Conservation (phyloP, 768 basidiomycete genomes). For the Boletus sp. region DNA sequence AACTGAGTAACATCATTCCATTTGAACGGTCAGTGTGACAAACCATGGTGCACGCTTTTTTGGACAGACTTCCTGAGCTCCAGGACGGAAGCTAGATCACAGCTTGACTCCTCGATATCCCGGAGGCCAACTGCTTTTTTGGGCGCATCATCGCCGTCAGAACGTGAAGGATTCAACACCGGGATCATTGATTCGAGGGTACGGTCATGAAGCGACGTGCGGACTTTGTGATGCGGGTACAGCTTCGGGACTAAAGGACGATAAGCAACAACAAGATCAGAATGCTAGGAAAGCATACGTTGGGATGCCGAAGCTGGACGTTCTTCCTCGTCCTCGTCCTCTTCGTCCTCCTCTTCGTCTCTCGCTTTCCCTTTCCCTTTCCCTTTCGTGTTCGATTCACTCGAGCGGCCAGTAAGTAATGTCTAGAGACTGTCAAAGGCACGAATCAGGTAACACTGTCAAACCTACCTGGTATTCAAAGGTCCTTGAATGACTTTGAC, state of each 20-base stretch:
- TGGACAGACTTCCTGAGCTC: constrained; percentile 57
- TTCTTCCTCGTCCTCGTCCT: constrained; percentile 32
- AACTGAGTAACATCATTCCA: neutral
- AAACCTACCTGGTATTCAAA: constrained; percentile 68
- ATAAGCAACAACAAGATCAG: constrained; percentile 3
- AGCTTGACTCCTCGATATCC: constrained; percentile 73
- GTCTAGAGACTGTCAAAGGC: constrained; percentile 41
- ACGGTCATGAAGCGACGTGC: constrained; percentile 82
- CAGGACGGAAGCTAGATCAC: constrained; percentile 72
- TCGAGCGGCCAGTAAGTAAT: constrained; percentile 53
- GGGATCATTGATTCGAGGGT: constrained; percentile 97
- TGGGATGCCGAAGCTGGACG: constrained; percentile 24
- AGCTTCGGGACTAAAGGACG: constrained; percentile 41
- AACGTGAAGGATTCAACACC: constrained; percentile 52
- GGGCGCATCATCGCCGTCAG: constrained; percentile 25
- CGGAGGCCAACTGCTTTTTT: constrained; percentile 32
- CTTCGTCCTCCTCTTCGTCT: constrained; percentile 30
- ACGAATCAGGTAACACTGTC: neutral
- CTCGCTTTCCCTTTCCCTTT: constrained; percentile 39
- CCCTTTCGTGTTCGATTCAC: constrained; percentile 26
- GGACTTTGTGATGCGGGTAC: constrained; percentile 85
- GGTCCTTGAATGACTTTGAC: constrained; percentile 60
- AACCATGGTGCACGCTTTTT: constrained; percentile 70
- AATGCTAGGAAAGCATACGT: constrained; percentile 16
- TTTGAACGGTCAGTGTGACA: constrained; percentile 21